Evolutionary conservation across 805 yeast genomes (phyloP), one percentile per base, ranked within the genome.

Genomic region (Kodamaea kakaduensis): DNA sequence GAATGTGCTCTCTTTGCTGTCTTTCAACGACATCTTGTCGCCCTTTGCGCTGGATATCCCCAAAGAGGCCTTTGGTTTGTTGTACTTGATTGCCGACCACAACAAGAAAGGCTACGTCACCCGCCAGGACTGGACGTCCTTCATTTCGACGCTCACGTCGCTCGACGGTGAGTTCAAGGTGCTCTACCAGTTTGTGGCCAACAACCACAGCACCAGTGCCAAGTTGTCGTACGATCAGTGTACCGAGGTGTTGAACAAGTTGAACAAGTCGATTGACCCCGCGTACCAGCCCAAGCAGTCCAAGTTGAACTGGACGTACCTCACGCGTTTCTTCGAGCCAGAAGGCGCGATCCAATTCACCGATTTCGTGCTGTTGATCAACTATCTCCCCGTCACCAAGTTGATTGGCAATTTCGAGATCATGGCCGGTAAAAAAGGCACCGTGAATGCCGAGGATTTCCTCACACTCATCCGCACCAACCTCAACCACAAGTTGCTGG

Each of bases 61-160:
- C 12, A 58, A 49, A 33, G 57, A 56, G 28, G 46, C 68, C 5
- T 65, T 54, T 36, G 52, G 70, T 5, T 70, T 89, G 41, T 77
- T 90, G 32, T 90, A 84, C 54, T 67, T 83, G 38, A 78, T 87
- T 17, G 86, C 95, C 10, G 97, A 90, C 61, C 75, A 75, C 40
- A 68, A 71, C 25, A 67, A 71, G 37, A 75, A 77, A 45, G 97
- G 96, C 6, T 78, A 70, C 40, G 68, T 86, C 32, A 70, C 75
- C 17, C 65, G 78, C 32, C 56, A 66, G 17, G 96, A 90, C 54
- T 90, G 95, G 83, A 61, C 75, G 33, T 71, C 72, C 27, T 84
- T 90, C 54, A 78, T 84, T 48, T 68, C 72, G 41, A 69, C 69
- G 21, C 58, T 75, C 73, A 47, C 56, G 13, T 40, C 49, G 25